Percentiles rank a stretch among this genome's conserved stretches.
These are phyloP conservation scores for Paramecium octaurelia DNA, from an alignment of 73 alveolate species.

Conservation along the genomic window DNA sequence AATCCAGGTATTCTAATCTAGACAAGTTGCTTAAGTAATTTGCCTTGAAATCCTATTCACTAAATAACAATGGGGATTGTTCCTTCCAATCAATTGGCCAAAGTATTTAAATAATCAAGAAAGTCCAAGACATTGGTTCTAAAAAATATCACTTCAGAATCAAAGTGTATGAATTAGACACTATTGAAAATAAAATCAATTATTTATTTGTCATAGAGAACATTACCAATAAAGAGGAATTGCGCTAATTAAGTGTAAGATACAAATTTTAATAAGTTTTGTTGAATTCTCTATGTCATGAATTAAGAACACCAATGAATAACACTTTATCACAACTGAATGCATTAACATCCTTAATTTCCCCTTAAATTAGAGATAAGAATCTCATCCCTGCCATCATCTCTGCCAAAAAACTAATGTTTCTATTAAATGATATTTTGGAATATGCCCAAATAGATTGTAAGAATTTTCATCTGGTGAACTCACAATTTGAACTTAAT, in stretches of 20 bases:
- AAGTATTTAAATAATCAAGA: background rate
- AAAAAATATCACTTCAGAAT: background rate
- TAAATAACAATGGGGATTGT: background rate
- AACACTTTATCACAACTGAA: background rate
- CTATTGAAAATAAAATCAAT: background rate
- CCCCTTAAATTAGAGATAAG: background rate
- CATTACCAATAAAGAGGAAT: background rate
- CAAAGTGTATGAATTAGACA: background rate
- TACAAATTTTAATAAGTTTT: background rate
- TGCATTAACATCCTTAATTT: background rate
- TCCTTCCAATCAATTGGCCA: background rate
- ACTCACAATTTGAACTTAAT: background rate
- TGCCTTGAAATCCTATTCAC: background rate
- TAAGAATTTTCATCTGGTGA: background rate
- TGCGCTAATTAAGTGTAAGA: background rate
- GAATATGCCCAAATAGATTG: conserved; percentile 21
- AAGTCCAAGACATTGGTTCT: background rate
- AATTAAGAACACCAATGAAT: conserved; percentile 39
- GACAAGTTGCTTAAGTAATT: background rate
- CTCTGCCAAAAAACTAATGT: background rate
- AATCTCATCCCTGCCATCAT: background rate
- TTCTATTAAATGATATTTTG: background rate
- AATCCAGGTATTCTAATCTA: background rate
- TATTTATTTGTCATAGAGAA: conserved; percentile 12
- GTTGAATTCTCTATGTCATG: conserved; percentile 22